Conservation (phyloP, 2,329 filamentous ascomycete species). For the Aspergillus sp. region DNA sequence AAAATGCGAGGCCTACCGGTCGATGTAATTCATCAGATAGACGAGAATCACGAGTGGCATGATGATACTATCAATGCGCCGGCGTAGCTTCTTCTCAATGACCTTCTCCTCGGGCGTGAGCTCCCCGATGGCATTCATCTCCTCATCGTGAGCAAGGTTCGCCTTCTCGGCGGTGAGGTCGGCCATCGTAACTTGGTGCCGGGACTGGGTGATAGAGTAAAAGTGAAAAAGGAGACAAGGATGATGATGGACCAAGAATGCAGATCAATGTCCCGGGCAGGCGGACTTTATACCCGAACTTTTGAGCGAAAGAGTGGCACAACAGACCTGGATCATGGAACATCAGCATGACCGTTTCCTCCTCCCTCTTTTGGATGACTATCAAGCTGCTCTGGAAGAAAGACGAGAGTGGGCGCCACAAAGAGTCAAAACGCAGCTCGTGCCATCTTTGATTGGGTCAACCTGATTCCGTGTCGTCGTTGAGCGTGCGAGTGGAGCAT, state of each 20-base stretch:
- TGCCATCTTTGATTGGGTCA: background rate
- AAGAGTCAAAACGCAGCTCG: background rate
- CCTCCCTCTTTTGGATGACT: constrained; percentile 3
- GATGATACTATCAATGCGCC: constrained; percentile 43
- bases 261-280: background rate
- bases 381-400: background rate
- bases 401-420: background rate
- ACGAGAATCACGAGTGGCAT: constrained; percentile 49
- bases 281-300: background rate
- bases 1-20: constrained; percentile 35
- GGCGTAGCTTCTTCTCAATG: constrained; percentile 43
- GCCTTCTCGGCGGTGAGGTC: constrained; percentile 21
- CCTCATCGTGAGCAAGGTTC: constrained; percentile 26
- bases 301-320: background rate
- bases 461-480: background rate
- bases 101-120: constrained; percentile 38
- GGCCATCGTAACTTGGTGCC: constrained; percentile 1
- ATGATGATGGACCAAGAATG: background rate
- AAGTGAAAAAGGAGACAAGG: background rate
- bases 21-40: constrained; percentile 52
- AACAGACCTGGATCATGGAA: background rate
- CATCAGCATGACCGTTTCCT: background rate
- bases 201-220: background rate
- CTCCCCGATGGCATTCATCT: constrained; percentile 41
- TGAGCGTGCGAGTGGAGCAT: background rate